These are phyloP conservation scores for Teunomyces tritomae DNA, from an alignment of 805 yeast species.

Conservation along the genomic window DNA sequence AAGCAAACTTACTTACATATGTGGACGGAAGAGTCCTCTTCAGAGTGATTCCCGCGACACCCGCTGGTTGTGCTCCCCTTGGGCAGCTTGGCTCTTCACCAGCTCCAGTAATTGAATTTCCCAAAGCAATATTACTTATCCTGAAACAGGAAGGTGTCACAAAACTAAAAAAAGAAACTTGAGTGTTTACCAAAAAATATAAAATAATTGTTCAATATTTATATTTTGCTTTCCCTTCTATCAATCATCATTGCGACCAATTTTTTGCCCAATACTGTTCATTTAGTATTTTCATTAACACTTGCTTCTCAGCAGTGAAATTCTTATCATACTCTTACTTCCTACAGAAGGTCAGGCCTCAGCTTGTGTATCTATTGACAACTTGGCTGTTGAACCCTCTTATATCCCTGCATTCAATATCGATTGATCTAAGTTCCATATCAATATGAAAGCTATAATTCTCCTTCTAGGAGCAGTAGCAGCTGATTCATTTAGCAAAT, in stretches of 20 bases:
- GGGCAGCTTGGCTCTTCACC: neutral
- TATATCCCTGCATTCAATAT: neutral
- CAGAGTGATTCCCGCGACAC: neutral
- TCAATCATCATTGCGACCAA: neutral
- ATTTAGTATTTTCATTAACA: neutral
- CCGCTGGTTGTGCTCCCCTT: neutral
- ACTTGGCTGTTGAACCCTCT: neutral
- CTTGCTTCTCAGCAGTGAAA: neutral
- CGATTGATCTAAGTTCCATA: neutral
- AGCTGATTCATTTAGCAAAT: conserved; percentile 9
- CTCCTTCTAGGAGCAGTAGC: conserved; percentile 3
- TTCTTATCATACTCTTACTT: neutral
- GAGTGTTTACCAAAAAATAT: conserved; percentile 1
- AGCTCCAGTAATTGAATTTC: conserved; percentile 1
- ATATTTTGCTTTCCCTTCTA: neutral
- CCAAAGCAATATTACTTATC: conserved; percentile 1
- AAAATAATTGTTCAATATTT: conserved; percentile 2
- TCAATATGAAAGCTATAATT: conserved; percentile 3
- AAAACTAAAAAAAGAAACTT: conserved; percentile 2
- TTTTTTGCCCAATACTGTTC: neutral
- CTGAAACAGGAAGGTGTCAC: conserved; percentile 4
- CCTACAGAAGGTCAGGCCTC: neutral
- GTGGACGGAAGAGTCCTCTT: too few species aligned
- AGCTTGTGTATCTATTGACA: neutral
- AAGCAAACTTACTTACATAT: neutral